phyloP scores from a whole-genome alignment of 2,329 filamentous ascomycete species.

The Verruconis gallopava region DNA sequence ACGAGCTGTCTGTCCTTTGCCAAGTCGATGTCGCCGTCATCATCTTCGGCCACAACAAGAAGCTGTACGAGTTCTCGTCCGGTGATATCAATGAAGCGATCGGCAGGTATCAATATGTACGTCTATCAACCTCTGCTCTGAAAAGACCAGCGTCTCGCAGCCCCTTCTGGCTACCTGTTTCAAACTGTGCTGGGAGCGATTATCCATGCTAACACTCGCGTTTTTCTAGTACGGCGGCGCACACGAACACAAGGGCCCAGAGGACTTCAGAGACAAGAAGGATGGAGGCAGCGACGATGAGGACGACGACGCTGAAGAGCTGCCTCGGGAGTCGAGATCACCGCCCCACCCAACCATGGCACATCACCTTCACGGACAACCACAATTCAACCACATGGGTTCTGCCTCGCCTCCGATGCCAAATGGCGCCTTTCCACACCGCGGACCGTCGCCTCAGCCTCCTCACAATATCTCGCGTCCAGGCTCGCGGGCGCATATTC shows the following conservation, averaged over 20 bases:
- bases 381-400: slow-evolving; percentile 63
- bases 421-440: slow-evolving; percentile 59
- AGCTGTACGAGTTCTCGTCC: slow-evolving; percentile 95
- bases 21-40: slow-evolving; percentile 98
- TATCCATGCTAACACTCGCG: slow-evolving; percentile 2
- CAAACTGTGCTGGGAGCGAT: too few relatives aligned
- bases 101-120: slow-evolving; percentile 68
- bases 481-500: slow-evolving; percentile 66
- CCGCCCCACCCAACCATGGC: slow-evolving; percentile 45
- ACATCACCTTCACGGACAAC: slow-evolving; percentile 36
- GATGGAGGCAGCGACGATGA: slow-evolving; percentile 69
- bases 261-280: slow-evolving; percentile 73
- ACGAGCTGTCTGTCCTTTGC: slow-evolving; percentile 94
- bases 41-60: slow-evolving; percentile 98
- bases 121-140: not conserved
- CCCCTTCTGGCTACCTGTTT: too few relatives aligned
- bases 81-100: slow-evolving; percentile 86
- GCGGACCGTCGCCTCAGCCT: slow-evolving; percentile 73
- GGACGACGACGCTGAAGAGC: slow-evolving; percentile 52
- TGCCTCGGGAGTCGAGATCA: slow-evolving; percentile 52
- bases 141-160: too few relatives aligned
- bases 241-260: slow-evolving; percentile 91
- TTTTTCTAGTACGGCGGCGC: slow-evolving; percentile 65
- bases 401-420: slow-evolving; percentile 80
- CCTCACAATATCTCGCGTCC: slow-evolving; percentile 56